Base-by-base conservation (phyloP, 129 eudicot species). In the Arctium minus region DNA sequence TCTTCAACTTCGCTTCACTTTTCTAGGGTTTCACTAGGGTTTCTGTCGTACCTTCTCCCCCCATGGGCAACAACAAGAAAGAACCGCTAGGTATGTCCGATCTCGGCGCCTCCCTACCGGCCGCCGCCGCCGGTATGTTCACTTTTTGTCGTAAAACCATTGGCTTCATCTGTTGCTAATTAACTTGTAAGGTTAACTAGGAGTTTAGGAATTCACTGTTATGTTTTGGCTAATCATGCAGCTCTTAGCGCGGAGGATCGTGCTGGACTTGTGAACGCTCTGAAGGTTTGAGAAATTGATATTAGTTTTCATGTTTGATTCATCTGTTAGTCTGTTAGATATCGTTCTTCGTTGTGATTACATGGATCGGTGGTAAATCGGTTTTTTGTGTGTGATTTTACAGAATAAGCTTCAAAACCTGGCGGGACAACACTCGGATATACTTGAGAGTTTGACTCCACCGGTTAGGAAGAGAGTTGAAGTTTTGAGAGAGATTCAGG, bases 181-280 rank as follows among this genome's bases (percentile, higher is more conserved):
- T 73, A 18, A 37, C 40, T 12, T 35, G 6, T 44, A 70, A 70
- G n/a, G 72, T 73, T 10, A 29, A 6, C 15, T 32, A 5, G 3
- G 0, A 67, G 30, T 32, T 27, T 32, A 5, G 3, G 0, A 67
- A 36, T 32, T 27, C 80, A 5, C 18, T 31, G 1, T 36, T 38
- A n/a, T 35, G n/a, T 74, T 22, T 33, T 75, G 15, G 7, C 38
- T 13, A 7, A 15, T 38, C 62, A 8, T 75, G 85, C 38, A 93
- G 98, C 97, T 88, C 88, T 91, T 42, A 93, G 94, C 15, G 89
- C 92, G 0, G 93, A 89, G 88, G 97, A 90, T 90, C 94, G 98
- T 84, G 97, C 92, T 73, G 97, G 90, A 0, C 92, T 94, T 76
- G 97, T 94, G 6, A 90, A 94, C 87, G 97, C 92, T 39, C 88